Conservation (phyloP, 2,329 filamentous ascomycete species). For the Akanthomyces uredinophilus region DNA sequence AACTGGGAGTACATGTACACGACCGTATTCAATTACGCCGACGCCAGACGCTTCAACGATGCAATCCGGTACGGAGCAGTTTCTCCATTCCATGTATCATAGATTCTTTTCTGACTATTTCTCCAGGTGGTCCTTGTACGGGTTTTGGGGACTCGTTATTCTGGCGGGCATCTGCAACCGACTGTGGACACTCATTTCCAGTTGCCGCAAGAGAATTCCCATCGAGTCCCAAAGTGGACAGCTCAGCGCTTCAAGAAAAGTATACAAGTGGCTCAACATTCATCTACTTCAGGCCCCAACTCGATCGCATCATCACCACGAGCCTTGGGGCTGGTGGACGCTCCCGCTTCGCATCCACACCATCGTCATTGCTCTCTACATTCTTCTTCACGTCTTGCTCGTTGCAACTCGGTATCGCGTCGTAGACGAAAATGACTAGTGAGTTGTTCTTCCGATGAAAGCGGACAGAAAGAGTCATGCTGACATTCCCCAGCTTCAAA, state of each 20-base stretch:
- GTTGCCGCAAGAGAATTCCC: not conserved
- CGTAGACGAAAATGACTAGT: constrained; percentile 29
- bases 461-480: constrained; percentile 23
- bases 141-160: constrained; percentile 17
- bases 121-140: constrained; percentile 16
- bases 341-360: constrained; percentile 32
- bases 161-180: constrained; percentile 14
- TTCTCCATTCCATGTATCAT: not conserved
- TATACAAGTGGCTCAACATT: constrained; percentile 10
- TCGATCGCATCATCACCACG: constrained; percentile 17
- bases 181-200: constrained; percentile 7
- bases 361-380: constrained; percentile 28
- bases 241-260: not conserved
- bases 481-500: constrained; percentile 2
- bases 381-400: constrained; percentile 28
- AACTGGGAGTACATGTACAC: constrained; percentile 16
- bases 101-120: not conserved
- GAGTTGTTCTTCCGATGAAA: constrained; percentile 8
- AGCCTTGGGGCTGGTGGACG: constrained; percentile 31
- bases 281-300: constrained; percentile 17
- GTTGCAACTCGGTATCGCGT: constrained; percentile 26
- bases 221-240: not conserved
- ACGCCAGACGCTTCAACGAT: constrained; percentile 13
- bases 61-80: constrained; percentile 4
- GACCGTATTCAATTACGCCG: constrained; percentile 9